phyloP scores from a whole-genome alignment of 805 yeast species.

The Lachancea lanzarotensis region DNA sequence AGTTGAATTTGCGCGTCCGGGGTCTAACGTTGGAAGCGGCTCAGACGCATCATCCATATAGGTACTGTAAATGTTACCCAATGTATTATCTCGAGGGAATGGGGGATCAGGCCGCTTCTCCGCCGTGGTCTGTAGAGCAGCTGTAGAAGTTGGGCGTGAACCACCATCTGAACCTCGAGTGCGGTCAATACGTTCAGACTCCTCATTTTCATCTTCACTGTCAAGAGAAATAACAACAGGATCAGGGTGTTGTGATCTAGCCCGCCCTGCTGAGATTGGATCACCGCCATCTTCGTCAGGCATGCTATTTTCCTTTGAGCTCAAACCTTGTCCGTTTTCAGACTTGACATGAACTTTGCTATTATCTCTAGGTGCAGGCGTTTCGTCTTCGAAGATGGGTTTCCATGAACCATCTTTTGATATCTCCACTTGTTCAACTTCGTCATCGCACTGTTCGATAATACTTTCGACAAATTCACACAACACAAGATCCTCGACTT shows the following conservation, averaged over 20 bases:
- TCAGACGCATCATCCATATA: slow-evolving; percentile 5
- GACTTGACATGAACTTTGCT: slow-evolving; percentile 6
- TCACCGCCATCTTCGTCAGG: slow-evolving; percentile 5
- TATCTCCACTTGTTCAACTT: slow-evolving; percentile 60
- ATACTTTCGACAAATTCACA: slow-evolving; percentile 71
- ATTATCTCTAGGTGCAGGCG: slow-evolving; percentile 11
- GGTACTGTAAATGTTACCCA: slow-evolving; percentile 5
- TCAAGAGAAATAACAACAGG: slow-evolving; percentile 45
- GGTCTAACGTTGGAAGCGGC: slow-evolving; percentile 17
- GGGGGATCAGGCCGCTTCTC: not conserved
- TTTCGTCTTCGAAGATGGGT: slow-evolving; percentile 30
- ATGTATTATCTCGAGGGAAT: not conserved
- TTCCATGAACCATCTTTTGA: slow-evolving; percentile 72
- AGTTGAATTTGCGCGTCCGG: slow-evolving; percentile 9
- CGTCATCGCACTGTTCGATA: slow-evolving; percentile 44
- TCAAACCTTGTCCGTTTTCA: slow-evolving; percentile 17
- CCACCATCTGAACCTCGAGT: not conserved
- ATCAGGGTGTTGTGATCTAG: slow-evolving; percentile 12
- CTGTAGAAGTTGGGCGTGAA: not conserved
- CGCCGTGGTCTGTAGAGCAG: not conserved
- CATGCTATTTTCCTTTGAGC: slow-evolving; percentile 10
- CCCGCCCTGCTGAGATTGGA: not conserved
- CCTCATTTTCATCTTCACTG: slow-evolving; percentile 42
- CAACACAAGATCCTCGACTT: slow-evolving; percentile 53
- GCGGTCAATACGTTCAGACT: not conserved